Conservation (phyloP, 2,329 filamentous ascomycete species). For the Alternaria viburni region DNA sequence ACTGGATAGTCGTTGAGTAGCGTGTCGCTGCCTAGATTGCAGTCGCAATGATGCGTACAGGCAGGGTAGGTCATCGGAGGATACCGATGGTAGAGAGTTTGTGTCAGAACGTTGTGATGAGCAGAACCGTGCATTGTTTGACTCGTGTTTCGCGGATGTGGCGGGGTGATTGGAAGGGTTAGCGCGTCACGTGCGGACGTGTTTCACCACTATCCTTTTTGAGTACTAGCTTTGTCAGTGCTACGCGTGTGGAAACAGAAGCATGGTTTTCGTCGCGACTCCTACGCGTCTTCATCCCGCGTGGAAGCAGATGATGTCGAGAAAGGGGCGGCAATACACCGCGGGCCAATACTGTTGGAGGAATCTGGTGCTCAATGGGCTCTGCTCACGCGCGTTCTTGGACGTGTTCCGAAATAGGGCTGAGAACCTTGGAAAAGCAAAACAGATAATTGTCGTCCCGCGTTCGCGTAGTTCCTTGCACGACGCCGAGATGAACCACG, state of each 20-base stretch:
- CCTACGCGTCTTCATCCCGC: background rate
- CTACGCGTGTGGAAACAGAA: background rate
- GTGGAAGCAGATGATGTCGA: background rate
- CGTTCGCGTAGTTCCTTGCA: background rate
- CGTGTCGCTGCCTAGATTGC: conserved; percentile 34
- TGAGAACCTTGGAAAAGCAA: conserved; percentile 1
- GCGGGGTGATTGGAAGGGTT: conserved; percentile 2
- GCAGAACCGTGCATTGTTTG: background rate
- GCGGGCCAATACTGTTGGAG: background rate
- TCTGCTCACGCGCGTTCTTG: background rate
- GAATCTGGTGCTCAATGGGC: background rate
- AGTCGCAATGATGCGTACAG: conserved; percentile 9
- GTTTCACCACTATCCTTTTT: background rate
- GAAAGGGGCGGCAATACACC: background rate
- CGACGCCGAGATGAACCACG: background rate
- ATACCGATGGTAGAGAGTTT: conserved; percentile 3
- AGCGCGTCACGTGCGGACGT: conserved; percentile 17
- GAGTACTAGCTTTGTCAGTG: background rate
- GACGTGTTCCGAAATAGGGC: background rate
- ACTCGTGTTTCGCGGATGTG: conserved; percentile 5
- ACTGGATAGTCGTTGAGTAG: conserved; percentile 4
- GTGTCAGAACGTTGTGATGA: background rate
- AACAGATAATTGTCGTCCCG: background rate
- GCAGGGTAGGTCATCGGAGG: background rate
- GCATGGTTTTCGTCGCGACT: background rate